Evolutionary conservation across 2,329 filamentous ascomycete genomes (phyloP).

Genomic region (Davidsoniella neocaledoniae): DNA sequence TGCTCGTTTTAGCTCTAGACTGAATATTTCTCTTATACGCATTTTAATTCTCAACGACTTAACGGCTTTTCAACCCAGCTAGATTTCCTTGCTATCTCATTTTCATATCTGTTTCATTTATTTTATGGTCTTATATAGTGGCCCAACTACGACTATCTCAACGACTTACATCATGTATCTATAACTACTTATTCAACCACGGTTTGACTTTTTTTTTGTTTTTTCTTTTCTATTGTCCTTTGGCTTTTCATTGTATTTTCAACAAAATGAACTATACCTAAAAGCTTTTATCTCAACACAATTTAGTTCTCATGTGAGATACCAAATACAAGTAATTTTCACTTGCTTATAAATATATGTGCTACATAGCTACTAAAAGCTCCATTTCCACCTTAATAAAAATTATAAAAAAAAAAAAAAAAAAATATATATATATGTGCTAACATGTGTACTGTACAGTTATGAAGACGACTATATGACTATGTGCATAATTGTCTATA

Average conservation of each 20-base stretch:
- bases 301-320: too few relatives aligned
- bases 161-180: conserved; percentile 3
- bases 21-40: neutral
- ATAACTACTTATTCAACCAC: conserved; percentile 8
- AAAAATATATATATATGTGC: too few relatives aligned
- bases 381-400: too few relatives aligned
- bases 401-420: too few relatives aligned
- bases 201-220: neutral
- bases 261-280: too few relatives aligned
- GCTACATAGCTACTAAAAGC: too few relatives aligned
- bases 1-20: neutral
- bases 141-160: conserved; percentile 7
- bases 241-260: neutral
- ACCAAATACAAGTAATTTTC: too few relatives aligned
- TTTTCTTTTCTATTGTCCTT: neutral
- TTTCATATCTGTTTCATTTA: neutral
- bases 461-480: too few relatives aligned
- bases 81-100: conserved; percentile 4
- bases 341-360: too few relatives aligned
- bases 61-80: conserved; percentile 13
- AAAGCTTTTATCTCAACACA: too few relatives aligned
- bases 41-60: conserved; percentile 12
- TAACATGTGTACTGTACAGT: too few relatives aligned
- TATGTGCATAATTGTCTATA: too few relatives aligned
- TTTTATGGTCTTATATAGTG: neutral